phyloP scores from a whole-genome alignment of 352 stramenopile genomes.

The Globisporangium sylvaticum region DNA sequence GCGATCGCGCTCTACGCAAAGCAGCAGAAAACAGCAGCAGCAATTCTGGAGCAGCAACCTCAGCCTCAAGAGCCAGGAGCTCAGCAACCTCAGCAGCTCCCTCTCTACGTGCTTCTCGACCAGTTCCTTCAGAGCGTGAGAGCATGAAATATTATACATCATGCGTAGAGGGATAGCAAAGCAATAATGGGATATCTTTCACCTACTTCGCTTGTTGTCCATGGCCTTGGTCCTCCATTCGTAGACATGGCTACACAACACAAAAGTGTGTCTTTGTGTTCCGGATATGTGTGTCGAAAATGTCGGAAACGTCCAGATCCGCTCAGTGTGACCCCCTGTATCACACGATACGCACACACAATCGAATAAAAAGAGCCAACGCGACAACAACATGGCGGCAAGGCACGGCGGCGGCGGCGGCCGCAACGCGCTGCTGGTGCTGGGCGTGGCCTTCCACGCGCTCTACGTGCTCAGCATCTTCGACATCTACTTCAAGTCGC shows the following conservation, averaged over 20 bases:
- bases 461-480: slow-evolving; percentile 89
- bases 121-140: neutral
- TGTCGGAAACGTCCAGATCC: too few relatives aligned
- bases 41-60: neutral
- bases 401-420: too few relatives aligned
- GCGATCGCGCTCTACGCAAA: neutral
- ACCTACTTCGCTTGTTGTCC: too few relatives aligned
- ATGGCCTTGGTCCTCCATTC: too few relatives aligned
- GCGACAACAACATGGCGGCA: neutral
- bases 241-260: too few relatives aligned
- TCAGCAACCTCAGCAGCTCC: neutral
- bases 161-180: too few relatives aligned
- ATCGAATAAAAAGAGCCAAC: neutral
- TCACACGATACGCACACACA: too few relatives aligned
- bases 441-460: slow-evolving; percentile 76
- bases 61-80: neutral
- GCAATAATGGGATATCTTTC: too few relatives aligned
- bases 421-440: slow-evolving; percentile 36
- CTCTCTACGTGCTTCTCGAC: neutral
- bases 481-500: slow-evolving; percentile 89
- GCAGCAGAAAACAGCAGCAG: neutral
- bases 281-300: too few relatives aligned
- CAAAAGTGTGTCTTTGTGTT: too few relatives aligned
- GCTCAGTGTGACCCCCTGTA: too few relatives aligned
- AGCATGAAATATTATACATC: too few relatives aligned